phyloP scores from a whole-genome alignment of 805 yeast genomes.

The Pichia kluyveri region DNA sequence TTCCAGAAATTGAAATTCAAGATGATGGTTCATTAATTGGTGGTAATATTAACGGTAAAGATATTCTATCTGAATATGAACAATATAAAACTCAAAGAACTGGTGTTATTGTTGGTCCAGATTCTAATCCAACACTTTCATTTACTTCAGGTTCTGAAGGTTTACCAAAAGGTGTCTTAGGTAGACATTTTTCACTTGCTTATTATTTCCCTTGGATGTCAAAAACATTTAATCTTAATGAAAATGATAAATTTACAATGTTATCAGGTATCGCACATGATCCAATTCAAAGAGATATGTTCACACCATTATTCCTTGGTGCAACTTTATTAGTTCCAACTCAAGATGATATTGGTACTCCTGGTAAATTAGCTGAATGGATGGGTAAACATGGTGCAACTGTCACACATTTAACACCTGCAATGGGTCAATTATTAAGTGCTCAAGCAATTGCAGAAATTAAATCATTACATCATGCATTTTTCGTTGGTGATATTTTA shows the following conservation, averaged over 20 bases:
- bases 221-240: constrained; percentile 65
- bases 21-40: constrained; percentile 69
- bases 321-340: constrained; percentile 92
- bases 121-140: constrained; percentile 90
- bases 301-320: constrained; percentile 93
- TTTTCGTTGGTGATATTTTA: constrained; percentile 94
- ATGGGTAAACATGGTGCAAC: constrained; percentile 86
- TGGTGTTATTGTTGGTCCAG: constrained; percentile 94
- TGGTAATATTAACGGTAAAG: constrained; percentile 36
- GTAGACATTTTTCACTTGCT: constrained; percentile 94
- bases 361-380: constrained; percentile 97
- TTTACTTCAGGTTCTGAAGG: constrained; percentile 99
- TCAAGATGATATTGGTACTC: constrained; percentile 96
- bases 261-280: constrained; percentile 98
- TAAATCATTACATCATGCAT: constrained; percentile 86
- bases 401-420: constrained; percentile 97
- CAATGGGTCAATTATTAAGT: constrained; percentile 95
- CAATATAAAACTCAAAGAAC: constrained; percentile 49
- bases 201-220: constrained; percentile 99
- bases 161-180: constrained; percentile 95
- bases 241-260: constrained; percentile 89
- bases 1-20: constrained; percentile 69
- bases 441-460: constrained; percentile 91
- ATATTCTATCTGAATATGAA: constrained; percentile 41
- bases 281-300: constrained; percentile 98